phyloP scores from a whole-genome alignment of 2,329 filamentous ascomycete species.

The Curvularia sp. region DNA sequence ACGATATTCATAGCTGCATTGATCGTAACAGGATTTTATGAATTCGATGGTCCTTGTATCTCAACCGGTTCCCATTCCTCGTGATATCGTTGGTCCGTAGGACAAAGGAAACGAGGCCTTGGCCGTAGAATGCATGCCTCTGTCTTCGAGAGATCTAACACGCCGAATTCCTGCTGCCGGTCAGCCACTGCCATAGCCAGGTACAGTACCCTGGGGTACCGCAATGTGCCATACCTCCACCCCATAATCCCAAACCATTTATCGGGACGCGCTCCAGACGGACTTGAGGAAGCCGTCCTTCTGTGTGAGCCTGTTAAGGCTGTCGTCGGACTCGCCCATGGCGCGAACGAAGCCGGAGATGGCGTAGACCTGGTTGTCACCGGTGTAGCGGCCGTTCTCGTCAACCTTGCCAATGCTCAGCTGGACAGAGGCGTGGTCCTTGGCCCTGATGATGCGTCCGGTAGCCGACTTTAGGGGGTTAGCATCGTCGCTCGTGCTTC shows the following conservation, averaged over 20 bases:
- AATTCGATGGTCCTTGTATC: conserved; percentile 43
- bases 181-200: conserved; percentile 22
- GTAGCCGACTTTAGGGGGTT: conserved; percentile 37
- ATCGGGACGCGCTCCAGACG: conserved; percentile 82
- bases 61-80: conserved; percentile 42
- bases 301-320: conserved; percentile 94
- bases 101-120: conserved; percentile 40
- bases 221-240: conserved; percentile 35
- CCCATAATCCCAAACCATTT: conserved; percentile 48
- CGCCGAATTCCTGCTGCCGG: conserved; percentile 37
- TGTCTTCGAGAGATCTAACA: conserved; percentile 35
- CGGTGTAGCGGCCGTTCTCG: conserved; percentile 95
- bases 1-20: conserved; percentile 8
- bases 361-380: conserved; percentile 97
- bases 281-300: conserved; percentile 95
- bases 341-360: conserved; percentile 97
- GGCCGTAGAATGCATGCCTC: conserved; percentile 42
- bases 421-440: conserved; percentile 99
- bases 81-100: conserved; percentile 42
- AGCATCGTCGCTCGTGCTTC: conserved; percentile 28
- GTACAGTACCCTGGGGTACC: not conserved
- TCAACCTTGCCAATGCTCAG: conserved; percentile 98
- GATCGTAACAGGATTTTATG: conserved; percentile 29
- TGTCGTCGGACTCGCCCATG: conserved; percentile 97
- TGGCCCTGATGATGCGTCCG: conserved; percentile 99